These are phyloP conservation scores for Dothistroma septosporum DNA, from an alignment of 2,329 filamentous ascomycete species.

Conservation along the genomic window DNA sequence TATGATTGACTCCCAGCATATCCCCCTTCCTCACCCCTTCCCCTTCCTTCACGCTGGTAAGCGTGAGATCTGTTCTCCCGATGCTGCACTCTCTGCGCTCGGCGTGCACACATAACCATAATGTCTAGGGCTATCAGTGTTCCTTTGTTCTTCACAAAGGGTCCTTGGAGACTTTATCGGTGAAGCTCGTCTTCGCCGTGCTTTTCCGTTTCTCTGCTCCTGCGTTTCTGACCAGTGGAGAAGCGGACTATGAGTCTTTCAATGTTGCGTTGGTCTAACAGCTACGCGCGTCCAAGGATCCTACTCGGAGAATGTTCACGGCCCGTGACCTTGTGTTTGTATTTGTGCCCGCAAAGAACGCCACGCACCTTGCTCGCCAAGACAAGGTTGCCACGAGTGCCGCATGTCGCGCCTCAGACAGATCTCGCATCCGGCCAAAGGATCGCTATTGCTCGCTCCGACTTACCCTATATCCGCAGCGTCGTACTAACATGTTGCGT, in stretches of 20 bases:
- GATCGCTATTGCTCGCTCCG: slow-evolving; percentile 45
- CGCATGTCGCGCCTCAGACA: slow-evolving; percentile 33
- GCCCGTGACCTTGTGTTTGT: slow-evolving; percentile 44
- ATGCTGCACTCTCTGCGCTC: slow-evolving; percentile 79
- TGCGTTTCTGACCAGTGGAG: slow-evolving; percentile 74
- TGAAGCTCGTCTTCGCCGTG: slow-evolving; percentile 51
- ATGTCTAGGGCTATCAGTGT: slow-evolving; percentile 77
- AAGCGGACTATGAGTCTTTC: slow-evolving; percentile 68
- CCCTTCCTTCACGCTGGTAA: slow-evolving; percentile 41
- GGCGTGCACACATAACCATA: slow-evolving; percentile 81
- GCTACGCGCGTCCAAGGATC: slow-evolving; percentile 64
- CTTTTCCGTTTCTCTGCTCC: slow-evolving; percentile 67
- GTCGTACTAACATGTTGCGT: slow-evolving; percentile 47
- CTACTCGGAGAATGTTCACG: slow-evolving; percentile 57
- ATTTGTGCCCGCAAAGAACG: slow-evolving; percentile 32
- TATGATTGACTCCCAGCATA: slow-evolving; percentile 69
- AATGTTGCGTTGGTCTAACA: slow-evolving; percentile 60
- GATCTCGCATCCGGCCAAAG: slow-evolving; percentile 50
- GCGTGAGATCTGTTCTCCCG: slow-evolving; percentile 64
- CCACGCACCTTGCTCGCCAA: slow-evolving; percentile 17
- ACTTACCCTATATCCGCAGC: slow-evolving; percentile 32
- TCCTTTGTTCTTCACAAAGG: slow-evolving; percentile 74
- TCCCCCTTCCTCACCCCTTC: slow-evolving; percentile 32
- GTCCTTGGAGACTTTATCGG: slow-evolving; percentile 72
- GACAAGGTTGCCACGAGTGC: slow-evolving; percentile 29